Conservation (phyloP, 106 monocot genomes). For the Dendrobium officinale region DNA sequence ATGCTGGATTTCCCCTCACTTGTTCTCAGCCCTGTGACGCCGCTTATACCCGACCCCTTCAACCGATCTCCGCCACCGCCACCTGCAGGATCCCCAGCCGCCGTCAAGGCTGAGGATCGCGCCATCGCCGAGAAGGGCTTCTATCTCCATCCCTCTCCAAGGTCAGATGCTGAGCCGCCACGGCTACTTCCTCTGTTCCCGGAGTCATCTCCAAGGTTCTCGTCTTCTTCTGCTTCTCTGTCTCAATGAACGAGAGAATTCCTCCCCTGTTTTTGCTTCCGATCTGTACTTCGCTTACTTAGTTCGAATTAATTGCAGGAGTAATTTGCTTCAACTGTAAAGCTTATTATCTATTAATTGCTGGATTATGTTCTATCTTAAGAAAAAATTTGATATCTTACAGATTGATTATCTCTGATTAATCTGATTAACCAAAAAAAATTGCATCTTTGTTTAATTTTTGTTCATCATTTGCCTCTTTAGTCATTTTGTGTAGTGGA, state of each 20-base stretch:
- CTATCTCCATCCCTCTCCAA: slow-evolving; percentile 84
- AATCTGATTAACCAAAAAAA: not conserved
- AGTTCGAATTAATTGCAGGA: slow-evolving; percentile 8
- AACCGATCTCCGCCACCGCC: slow-evolving; percentile 33
- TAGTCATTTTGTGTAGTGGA: not conserved
- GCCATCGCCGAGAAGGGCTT: slow-evolving; percentile 82
- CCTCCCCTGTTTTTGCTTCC: not conserved
- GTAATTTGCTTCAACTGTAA: slow-evolving; percentile 10
- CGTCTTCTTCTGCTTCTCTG: slow-evolving; percentile 5
- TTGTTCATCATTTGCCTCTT: not conserved
- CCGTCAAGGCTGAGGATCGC: slow-evolving; percentile 39
- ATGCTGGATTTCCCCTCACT: slow-evolving; percentile 71
- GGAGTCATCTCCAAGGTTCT: slow-evolving; percentile 39
- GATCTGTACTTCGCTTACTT: not conserved
- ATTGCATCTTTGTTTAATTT: not conserved
- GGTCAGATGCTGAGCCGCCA: slow-evolving; percentile 42
- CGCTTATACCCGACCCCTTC: slow-evolving; percentile 58
- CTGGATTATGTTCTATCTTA: not conserved
- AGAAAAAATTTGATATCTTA: not conserved
- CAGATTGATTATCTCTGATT: not conserved
- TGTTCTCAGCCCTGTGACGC: slow-evolving; percentile 76
- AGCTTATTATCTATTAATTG: slow-evolving; percentile 5
- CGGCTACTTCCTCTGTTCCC: slow-evolving; percentile 86
- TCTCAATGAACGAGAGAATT: not conserved
- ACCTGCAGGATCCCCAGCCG: not conserved